Evolutionary conservation across 2,329 filamentous ascomycete genomes (phyloP), one percentile per base, ranked within the genome.

Genomic region (Penicillium sumatraense): DNA sequence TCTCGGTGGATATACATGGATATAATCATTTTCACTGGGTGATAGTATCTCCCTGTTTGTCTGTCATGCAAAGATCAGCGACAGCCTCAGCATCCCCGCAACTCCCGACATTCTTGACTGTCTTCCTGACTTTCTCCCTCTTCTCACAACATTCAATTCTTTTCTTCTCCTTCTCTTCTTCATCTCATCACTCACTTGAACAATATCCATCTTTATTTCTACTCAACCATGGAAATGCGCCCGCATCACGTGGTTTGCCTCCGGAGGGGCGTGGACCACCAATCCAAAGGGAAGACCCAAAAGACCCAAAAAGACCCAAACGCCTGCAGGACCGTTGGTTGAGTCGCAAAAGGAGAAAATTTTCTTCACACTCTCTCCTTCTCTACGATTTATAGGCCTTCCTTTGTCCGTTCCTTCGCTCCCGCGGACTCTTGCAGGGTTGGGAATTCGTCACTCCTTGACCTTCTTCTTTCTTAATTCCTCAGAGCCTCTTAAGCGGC

Each of bases 351-450:
- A 36, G 14, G 33, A 36, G 16, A 7, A 36, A 36, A 36, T 16
- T 16, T 36, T 36, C 33, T 36, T 20, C 11, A n/a, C n/a, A n/a
- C n/a, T n/a, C n/a, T n/a, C n/a, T n/a, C n/a, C n/a, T n/a, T n/a
- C n/a, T n/a, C n/a, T n/a, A n/a, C n/a, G n/a, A n/a, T n/a, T n/a
- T n/a, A n/a, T n/a, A n/a, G n/a, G n/a, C n/a, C n/a, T 14, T 29
- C 29, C 29, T 13, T 31, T 14, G 29, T 31, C n/a, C 11, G 29
- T 31, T 31, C n/a, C 11, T 31, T 14, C 35, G 50, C 53, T 53
- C 57, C 45, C 35, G 58, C 44, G 50, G 55, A 53, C 29, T 55
- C 49, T 52, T 47, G 56, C 58, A 48, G 47, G n/a, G 38, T 29
- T 49, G 21, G 51, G 41, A 26, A 51, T 35, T 46, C 23, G n/a